Evolutionary conservation across 2,329 filamentous ascomycete genomes (phyloP), one percentile per base, ranked within the genome.

Genomic region (Beauveria medogensis): DNA sequence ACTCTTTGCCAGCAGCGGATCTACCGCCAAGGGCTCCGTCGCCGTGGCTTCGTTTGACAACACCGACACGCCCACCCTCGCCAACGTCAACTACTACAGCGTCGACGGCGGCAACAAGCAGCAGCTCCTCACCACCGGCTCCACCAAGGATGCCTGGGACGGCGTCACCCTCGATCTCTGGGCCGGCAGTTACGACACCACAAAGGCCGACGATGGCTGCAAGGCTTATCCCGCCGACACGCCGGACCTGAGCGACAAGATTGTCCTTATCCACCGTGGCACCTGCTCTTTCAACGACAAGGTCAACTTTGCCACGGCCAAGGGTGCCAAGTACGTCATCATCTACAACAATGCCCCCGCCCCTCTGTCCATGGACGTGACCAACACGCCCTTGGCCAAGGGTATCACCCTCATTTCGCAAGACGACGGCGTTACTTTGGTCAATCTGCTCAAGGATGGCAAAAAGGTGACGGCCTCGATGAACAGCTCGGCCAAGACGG

Each of bases 221-320:
- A 9, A 43, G 9, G 48, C 60, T 10, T 46, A 59, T 20, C 60
- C 63, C 9, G 63, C 58, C 40, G 57, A 76, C 62, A 84, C 81
- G 0, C 82, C 84, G 1, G 80, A 87, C 64, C 74, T 89, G 18
- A 80, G 79, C 50, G 74, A 74, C 26, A 75, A 80, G 55, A 80
- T 89, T 43, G 83, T 86, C 3, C 78, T 88, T 9, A 74, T 88
- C 44, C 81, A 82, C 52, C 79, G 83, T 26, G 84, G 84, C 54
- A 78, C 72, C 9, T 88, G 85, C 69, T 76, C 76, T 0, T 86
- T 85, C 62, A 73, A 75, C 2, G 66, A 76, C 14, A 87, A 88
- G 73, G 78, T 78, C 2, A 67, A 73, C 46, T 82, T 84, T 62
- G 80, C 81, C 5, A 78, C 74, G 2, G 77, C 74, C 7, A 76